Evolutionary conservation across 2,329 filamentous ascomycete genomes (phyloP), one percentile per base, ranked within the genome.

Genomic region (Pseudogymnoascus sp.): DNA sequence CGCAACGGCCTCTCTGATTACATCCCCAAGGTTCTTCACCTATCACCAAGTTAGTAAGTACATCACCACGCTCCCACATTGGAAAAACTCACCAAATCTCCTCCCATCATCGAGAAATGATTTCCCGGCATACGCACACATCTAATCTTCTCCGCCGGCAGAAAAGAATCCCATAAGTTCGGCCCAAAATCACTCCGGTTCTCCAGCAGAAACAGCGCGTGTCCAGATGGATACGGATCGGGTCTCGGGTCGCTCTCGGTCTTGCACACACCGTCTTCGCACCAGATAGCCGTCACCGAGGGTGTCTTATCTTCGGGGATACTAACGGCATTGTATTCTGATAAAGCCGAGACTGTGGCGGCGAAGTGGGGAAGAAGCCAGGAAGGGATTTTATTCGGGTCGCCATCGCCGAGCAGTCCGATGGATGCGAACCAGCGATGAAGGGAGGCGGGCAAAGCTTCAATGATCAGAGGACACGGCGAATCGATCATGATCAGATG

Each of bases 41-140:
- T n/a, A 59, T 59, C 9, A 35, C 38, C 7, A 62, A 36, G n/a
- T 45, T 59, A 59, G 30, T 36, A 36, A 8, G 41, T 22, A 23
- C 28, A 33, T 25, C 16, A 58, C 60, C 33, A 59, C 11, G n/a
- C 8, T 52, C 41, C 28, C 16, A 55, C 6, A 35, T 25, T 38
- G 39, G n/a, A 16, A 41, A 14, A 19, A 73, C 76, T 76, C 74
- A 79, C 79, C 65, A 75, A 71, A 60, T 76, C 75, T 65, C 84
- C 85, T 72, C 87, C 84, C 86, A 91, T 90, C 87, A 90, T 90
- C 19, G 81, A 84, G 75, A 91, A 90, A 75, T 90, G 87, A 69
- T 90, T 88, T 2, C 86, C 88, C 14, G 83, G 83, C 84, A 89
- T 88, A 69, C 87, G 84, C 62, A 80, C 80, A 66, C 82, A 86